These are phyloP conservation scores for Solanum bulbocastanum DNA, from an alignment of 257 asterid genomes.

Conservation along the genomic window DNA sequence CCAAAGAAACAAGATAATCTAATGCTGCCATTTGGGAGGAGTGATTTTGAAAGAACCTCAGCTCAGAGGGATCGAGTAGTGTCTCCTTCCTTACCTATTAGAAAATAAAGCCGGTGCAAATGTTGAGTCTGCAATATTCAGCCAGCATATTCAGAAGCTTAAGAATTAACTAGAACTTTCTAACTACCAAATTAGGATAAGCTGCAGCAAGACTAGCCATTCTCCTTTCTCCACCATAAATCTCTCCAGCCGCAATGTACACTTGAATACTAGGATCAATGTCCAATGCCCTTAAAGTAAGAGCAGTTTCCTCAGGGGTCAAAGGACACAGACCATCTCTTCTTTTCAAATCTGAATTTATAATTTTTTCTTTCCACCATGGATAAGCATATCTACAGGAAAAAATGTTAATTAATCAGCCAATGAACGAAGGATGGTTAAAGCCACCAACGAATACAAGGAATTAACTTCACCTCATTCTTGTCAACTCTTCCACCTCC, in stretches of 20 bases:
- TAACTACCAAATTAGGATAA: conserved; percentile 17
- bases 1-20: conserved; percentile 28
- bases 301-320: conserved; percentile 35
- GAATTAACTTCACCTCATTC: conserved; percentile 18
- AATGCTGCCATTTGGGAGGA: conserved; percentile 33
- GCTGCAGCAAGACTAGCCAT: conserved; percentile 11
- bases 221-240: conserved; percentile 22
- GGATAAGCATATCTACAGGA: conserved; percentile 18
- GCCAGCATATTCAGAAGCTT: neutral
- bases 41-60: conserved; percentile 19
- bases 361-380: conserved; percentile 31
- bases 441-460: neutral
- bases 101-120: neutral
- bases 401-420: neutral
- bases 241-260: conserved; percentile 29
- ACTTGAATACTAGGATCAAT: conserved; percentile 17
- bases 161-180: neutral
- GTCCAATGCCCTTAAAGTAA: conserved; percentile 18
- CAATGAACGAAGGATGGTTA: neutral
- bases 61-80: conserved; percentile 15
- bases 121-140: neutral
- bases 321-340: conserved; percentile 28
- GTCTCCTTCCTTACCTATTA: conserved; percentile 26
- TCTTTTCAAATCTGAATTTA: conserved; percentile 19
- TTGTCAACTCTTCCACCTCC: conserved; percentile 22